Evolutionary conservation across 2,329 filamentous ascomycete species (phyloP), one percentile per base, ranked within the genome.

Genomic region (Phaeosphaeria sp.): DNA sequence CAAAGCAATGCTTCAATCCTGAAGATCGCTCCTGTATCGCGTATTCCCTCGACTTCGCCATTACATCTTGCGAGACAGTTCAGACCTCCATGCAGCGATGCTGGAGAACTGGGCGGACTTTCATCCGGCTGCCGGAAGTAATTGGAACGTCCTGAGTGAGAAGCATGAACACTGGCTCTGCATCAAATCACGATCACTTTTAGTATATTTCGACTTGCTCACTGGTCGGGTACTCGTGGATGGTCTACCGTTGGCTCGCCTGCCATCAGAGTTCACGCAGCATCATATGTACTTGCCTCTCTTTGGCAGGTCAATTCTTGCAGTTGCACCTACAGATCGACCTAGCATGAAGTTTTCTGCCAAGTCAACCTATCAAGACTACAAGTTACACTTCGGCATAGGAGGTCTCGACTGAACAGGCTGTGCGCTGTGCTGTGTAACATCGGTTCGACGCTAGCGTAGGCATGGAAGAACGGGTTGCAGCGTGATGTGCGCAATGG

Each of bases 201-300:
- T 57, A 1, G 57, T 63, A 3, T 79, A 83, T 22, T 82, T 82
- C 60, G 85, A 86, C 59, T 48, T 86, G 0, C 60, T 89, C 2
- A 82, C 78, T 0, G 85, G 82, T 0, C 75, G 82, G 22, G 71
- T 89, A 0, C 75, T 87, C 0, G 78, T 88, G 0, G 78, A 87
- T 56, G 85, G 85, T 0, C 45, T 74, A 1, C 84, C 83, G 0
- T 62, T 87, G 0, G 68, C 78, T 4, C 78, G 81, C 2, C 74
- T 87, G 0, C 85, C 85, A 0, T 2, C 11, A 0, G 59, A 78
- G 0, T 87, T 84, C 48, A 74, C 80, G 33, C 6, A 15, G 0
- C 76, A 85, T 51, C 8, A 62, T 0, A 72, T 71, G 0, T 87
- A 84, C 59, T 13, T 15, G 0, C 63, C 66, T 0, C 65, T 87